A percentile compares a stretch with the other conserved stretches of the same genome.
phyloP scores from a whole-genome alignment of 129 eudicot genomes.

The Saposhnikovia divaricata region DNA sequence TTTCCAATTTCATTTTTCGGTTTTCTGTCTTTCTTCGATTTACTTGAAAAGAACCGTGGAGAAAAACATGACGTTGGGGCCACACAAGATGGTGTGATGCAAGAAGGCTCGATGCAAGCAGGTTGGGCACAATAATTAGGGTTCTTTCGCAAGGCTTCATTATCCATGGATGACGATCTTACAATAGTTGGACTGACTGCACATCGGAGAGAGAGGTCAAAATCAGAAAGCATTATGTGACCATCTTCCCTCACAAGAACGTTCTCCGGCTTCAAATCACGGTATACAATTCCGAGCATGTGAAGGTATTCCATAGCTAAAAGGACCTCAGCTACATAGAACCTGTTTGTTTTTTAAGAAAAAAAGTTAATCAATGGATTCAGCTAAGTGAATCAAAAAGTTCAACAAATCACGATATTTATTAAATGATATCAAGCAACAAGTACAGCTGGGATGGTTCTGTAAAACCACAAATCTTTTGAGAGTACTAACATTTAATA shows the following conservation, averaged over 20 bases:
- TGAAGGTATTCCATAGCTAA: constrained; percentile 91
- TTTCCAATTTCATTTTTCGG: constrained; percentile 57
- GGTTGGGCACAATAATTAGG: constrained; percentile 63
- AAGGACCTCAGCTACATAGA: constrained; percentile 85
- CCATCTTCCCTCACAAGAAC: constrained; percentile 93
- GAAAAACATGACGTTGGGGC: constrained; percentile 79
- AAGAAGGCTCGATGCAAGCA: constrained; percentile 81
- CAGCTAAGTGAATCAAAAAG: background rate
- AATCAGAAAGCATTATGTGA: constrained; percentile 91
- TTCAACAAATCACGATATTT: background rate
- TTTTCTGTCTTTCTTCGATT: constrained; percentile 62
- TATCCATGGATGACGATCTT: constrained; percentile 45
- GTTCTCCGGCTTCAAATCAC: constrained; percentile 88
- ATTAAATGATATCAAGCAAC: background rate
- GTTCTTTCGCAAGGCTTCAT: constrained; percentile 37
- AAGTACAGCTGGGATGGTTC: background rate
- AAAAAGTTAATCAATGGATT: background rate
- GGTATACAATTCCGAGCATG: constrained; percentile 91
- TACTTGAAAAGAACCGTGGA: constrained; percentile 67
- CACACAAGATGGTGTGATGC: constrained; percentile 74
- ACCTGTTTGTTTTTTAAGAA: constrained; percentile 27
- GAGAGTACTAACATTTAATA: background rate
- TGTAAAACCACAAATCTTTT: background rate
- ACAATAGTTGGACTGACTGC: constrained; percentile 77
- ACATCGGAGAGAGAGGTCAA: constrained; percentile 85